These are phyloP conservation scores for Cupressus sempervirens DNA, from an alignment of 75 land plant species.

Conservation along the genomic window DNA sequence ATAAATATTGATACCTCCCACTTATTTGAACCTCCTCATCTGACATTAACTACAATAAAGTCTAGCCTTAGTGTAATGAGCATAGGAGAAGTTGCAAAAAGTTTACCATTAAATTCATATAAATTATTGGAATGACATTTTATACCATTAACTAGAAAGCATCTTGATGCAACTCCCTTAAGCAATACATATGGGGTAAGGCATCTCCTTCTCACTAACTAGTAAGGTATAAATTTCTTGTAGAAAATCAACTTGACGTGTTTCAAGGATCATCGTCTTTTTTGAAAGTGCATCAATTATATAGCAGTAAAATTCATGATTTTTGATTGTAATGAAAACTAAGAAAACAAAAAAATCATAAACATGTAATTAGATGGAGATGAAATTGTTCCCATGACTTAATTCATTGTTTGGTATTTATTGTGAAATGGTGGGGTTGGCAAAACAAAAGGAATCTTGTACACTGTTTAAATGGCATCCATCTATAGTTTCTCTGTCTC, in stretches of 20 bases:
- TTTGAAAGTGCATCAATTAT: constrained; percentile 50
- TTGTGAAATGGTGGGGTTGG: no score
- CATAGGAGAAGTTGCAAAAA: background rate
- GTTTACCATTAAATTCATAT: background rate
- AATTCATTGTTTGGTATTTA: no score
- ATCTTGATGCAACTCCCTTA: background rate
- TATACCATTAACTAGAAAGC: background rate
- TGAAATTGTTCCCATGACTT: background rate
- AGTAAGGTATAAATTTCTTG: constrained; percentile 57
- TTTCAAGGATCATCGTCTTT: constrained; percentile 79
- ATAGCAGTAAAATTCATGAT: constrained; percentile 45
- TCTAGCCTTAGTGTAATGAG: background rate
- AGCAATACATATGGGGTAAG: background rate
- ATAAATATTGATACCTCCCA: constrained; percentile 57
- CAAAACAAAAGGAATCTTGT: no score
- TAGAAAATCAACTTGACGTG: constrained; percentile 90
- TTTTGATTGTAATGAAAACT: background rate
- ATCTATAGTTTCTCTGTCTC: no score
- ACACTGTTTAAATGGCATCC: no score
- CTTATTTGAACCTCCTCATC: constrained; percentile 60
- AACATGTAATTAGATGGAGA: background rate
- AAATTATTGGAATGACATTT: background rate
- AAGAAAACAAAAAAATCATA: background rate
- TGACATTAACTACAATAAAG: constrained; percentile 60
- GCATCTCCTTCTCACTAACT: constrained; percentile 31